A percentile compares a stretch with the other conserved stretches of the same genome.
phyloP scores from a whole-genome alignment of 768 basidiomycete species.

The Podaxis mareebaensis region DNA sequence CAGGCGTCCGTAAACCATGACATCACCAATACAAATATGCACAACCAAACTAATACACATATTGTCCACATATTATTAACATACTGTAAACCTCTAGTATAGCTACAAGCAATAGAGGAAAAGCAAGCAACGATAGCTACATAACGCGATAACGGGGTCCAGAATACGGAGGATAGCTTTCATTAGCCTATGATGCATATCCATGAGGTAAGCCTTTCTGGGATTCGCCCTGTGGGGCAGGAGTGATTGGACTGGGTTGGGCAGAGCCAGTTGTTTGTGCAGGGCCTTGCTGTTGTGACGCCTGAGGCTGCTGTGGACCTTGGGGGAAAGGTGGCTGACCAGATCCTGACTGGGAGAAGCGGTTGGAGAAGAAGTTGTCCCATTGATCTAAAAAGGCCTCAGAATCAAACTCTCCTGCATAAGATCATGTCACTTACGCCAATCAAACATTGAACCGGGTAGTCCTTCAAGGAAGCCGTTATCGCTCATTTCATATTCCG shows the following conservation, averaged over 20 bases:
- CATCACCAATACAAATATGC: conserved; percentile 12
- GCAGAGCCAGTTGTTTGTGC: conserved; percentile 3
- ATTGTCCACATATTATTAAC: conserved; percentile 10
- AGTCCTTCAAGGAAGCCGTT: conserved; percentile 74
- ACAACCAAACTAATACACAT: conserved; percentile 12
- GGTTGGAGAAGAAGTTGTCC: conserved; percentile 75
- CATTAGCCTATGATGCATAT: conserved; percentile 1
- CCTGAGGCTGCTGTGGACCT: conserved; percentile 24
- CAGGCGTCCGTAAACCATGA: background rate
- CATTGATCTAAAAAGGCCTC: conserved; percentile 60
- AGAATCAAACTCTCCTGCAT: conserved; percentile 5
- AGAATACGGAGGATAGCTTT: background rate
- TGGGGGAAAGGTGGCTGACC: background rate
- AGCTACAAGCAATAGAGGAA: conserved; percentile 5
- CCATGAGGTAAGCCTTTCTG: conserved; percentile 2
- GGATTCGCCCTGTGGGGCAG: background rate
- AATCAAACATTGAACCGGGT: conserved; percentile 85
- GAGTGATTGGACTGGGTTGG: conserved; percentile 1
- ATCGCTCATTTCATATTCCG: conserved; percentile 68
- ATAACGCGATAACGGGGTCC: background rate
- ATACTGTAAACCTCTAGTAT: conserved; percentile 8
- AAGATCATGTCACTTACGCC: conserved; percentile 51
- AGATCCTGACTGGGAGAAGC: conserved; percentile 38
- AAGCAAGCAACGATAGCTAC: conserved; percentile 4
- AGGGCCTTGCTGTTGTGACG: conserved; percentile 21